These are phyloP conservation scores for sweet orange (Citrus sinensis) DNA, from an alignment of 345 rosid species.

Conservation along the genomic window DVS_A1.0 CM039163.1:49044001-49044500, in stretches of 20 bases:
- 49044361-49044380: slow-evolving; percentile 80
- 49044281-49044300: slow-evolving; percentile 83
- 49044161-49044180: slow-evolving; percentile 56
- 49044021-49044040: slow-evolving; percentile 85
- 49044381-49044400: slow-evolving; percentile 95
- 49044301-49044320: slow-evolving; percentile 70
- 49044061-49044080: slow-evolving; percentile 71
- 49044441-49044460: slow-evolving; percentile 85
- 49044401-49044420: slow-evolving; percentile 96
- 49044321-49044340: slow-evolving; percentile 37
- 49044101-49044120: slow-evolving; percentile 65
- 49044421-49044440: slow-evolving; percentile 62
- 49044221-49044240: slow-evolving; percentile 79
- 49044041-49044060: slow-evolving; percentile 78
- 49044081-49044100: slow-evolving; percentile 71
- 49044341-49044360: slow-evolving; percentile 77
- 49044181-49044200: slow-evolving; percentile 81
- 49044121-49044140: slow-evolving; percentile 92
- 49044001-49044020: slow-evolving; percentile 87
- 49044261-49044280: slow-evolving; percentile 74
- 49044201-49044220: slow-evolving; percentile 91
- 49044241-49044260: slow-evolving; percentile 76
- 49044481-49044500: slow-evolving; percentile 92
- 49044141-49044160: slow-evolving; percentile 58
- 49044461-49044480: slow-evolving; percentile 96